Evolutionary conservation across 2,329 filamentous ascomycete species (phyloP), one percentile per base, ranked within the genome.

Genomic region (Aspergillus sp.): DNA sequence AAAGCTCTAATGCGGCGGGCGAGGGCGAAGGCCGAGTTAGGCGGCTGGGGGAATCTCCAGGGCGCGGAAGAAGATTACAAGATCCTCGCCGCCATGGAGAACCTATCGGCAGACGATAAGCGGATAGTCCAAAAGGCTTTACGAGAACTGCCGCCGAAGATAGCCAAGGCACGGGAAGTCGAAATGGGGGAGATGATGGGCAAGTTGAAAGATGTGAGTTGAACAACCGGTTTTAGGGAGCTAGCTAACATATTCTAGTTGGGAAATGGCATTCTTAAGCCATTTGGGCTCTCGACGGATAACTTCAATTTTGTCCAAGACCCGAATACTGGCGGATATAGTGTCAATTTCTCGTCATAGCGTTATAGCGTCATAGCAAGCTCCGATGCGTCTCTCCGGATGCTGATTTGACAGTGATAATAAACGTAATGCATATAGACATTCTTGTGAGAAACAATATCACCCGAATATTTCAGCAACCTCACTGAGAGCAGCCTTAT

Each of bases 181-280:
- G 95, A 99, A 76, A 91, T 95, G 84, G 88, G 84, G 3, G 93
- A 99, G 77, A 97, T 98, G 92, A 96, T 96, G 92, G 90, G 89
- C 17, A 97, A 98, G 78, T 76, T 99, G 66, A 97, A 96, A 71
- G 87, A 89, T 65, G 85, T 86, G 63, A 77, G 83, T 80, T 50
- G 34, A 50, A 15, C 15, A 6, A 18, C 3, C 48, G 34, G 32
- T 39, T 15, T 2, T 9, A 20, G 13, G 13, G 5, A 22, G 26
- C 17, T 44, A 41, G 26, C 64, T 64, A 57, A 65, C 51, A 8
- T 20, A 13, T 20, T 48, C 3, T 59, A 90, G 75, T 78, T 99
- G 59, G 95, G 95, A 0, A 96, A 99, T 71, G 91, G 92, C 1
- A 85, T 99, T 15, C 73, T 99, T 50, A 96, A 90, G 71, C 93